phyloP scores from a whole-genome alignment of 2,329 filamentous ascomycete species.

The Colletotrichum cereale region DNA sequence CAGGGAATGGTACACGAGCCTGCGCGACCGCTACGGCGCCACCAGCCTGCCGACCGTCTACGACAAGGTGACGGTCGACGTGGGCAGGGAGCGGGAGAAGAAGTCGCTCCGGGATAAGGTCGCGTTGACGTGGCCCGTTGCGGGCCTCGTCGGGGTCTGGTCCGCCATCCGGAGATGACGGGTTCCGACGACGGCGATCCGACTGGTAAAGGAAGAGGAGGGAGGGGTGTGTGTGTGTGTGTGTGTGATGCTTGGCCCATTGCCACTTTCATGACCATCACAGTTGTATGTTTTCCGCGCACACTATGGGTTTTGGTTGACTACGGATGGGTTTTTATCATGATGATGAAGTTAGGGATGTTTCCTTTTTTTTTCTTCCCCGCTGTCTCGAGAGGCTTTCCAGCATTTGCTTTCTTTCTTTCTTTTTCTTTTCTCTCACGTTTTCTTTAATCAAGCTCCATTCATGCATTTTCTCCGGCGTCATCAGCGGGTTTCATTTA shows the following conservation, averaged over 20 bases:
- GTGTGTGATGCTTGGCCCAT: background rate
- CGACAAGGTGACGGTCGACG: conserved; percentile 71
- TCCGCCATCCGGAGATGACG: conserved; percentile 35
- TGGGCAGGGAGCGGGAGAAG: conserved; percentile 15
- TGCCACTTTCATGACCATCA: too few relatives aligned
- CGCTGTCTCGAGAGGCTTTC: too few relatives aligned
- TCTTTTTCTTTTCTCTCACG: too few relatives aligned
- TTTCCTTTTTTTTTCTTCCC: too few relatives aligned
- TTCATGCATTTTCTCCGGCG: background rate
- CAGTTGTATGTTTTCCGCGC: too few relatives aligned
- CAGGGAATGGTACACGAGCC: conserved; percentile 66
- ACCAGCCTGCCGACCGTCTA: conserved; percentile 72
- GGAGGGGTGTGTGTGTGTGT: background rate
- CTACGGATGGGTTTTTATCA: too few relatives aligned
- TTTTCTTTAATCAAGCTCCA: background rate
- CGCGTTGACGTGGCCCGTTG: conserved; percentile 38
- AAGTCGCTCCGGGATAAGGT: conserved; percentile 20
- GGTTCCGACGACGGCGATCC: background rate
- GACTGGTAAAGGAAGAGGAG: too few relatives aligned
- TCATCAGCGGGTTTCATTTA: background rate
- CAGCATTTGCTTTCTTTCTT: too few relatives aligned
- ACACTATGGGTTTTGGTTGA: too few relatives aligned
- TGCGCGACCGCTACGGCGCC: conserved; percentile 70
- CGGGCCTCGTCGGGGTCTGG: conserved; percentile 38
- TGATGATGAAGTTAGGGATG: too few relatives aligned